These are phyloP conservation scores for Phytophthora podocarpi DNA, from an alignment of 352 stramenopile species.

Conservation along the genomic window DNA sequence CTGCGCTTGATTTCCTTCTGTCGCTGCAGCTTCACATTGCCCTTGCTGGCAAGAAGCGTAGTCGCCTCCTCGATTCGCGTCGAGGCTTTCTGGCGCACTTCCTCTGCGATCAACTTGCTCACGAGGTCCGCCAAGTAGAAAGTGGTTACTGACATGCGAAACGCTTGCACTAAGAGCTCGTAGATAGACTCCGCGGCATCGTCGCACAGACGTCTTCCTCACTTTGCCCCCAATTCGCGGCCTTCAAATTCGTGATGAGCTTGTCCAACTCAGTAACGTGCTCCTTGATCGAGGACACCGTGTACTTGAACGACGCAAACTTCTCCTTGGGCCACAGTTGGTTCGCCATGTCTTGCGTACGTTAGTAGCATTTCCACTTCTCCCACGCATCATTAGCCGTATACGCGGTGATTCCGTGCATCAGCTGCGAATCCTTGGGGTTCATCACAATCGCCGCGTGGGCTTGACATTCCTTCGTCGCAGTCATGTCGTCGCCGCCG, in stretches of 20 bases:
- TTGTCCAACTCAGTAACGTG: not conserved
- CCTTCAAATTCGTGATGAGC: not conserved
- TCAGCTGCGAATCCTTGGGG: not conserved
- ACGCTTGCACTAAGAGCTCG: not conserved
- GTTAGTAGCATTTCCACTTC: not conserved
- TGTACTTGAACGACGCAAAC: not conserved
- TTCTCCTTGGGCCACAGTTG: not conserved
- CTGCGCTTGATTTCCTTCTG: not conserved
- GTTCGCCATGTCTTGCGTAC: not conserved
- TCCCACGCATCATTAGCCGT: not conserved
- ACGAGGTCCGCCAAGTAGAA: not conserved
- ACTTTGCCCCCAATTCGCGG: not conserved
- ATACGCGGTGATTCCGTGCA: not conserved
- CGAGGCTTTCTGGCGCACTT: not conserved
- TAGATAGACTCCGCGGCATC: slow-evolving; percentile 4
- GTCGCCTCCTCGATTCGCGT: not conserved
- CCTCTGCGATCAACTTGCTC: not conserved
- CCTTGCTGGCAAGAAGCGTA: not conserved
- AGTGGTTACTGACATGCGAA: not conserved
- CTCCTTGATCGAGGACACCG: not conserved
- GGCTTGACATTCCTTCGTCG: too few relatives aligned
- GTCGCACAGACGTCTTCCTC: slow-evolving; percentile 2
- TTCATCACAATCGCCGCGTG: not conserved
- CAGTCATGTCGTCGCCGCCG: too few relatives aligned
- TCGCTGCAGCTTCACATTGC: not conserved